These are phyloP conservation scores for Circinella umbellata DNA, from an alignment of 371 early-diverging fungal genomes.

Conservation along the genomic window DNA sequence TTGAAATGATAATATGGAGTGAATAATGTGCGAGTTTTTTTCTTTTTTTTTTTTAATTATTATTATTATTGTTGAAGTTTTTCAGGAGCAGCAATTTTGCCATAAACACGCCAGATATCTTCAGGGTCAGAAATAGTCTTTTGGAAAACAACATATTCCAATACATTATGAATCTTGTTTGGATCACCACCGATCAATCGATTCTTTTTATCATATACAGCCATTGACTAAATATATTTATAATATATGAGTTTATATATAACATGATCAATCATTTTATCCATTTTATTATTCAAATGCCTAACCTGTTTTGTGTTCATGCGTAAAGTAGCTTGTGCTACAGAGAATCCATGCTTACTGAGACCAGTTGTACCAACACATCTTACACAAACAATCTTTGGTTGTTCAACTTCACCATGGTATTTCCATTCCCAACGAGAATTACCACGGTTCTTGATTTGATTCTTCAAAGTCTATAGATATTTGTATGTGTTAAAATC, in stretches of 20 bases:
- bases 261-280: neutral
- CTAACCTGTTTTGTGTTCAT: constrained; percentile 71
- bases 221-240: constrained; percentile 52
- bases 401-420: constrained; percentile 60
- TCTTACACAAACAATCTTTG: constrained; percentile 70
- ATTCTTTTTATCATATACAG: constrained; percentile 64
- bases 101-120: constrained; percentile 75
- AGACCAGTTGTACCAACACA: constrained; percentile 50
- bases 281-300: neutral
- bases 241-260: neutral
- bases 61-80: neutral
- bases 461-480: constrained; percentile 64
- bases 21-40: neutral
- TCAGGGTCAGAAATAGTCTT: constrained; percentile 65
- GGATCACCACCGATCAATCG: constrained; percentile 60
- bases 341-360: constrained; percentile 54
- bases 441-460: constrained; percentile 63
- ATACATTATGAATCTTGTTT: constrained; percentile 60
- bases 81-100: constrained; percentile 41
- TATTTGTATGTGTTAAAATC: neutral
- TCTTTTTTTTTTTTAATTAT: too few relatives aligned
- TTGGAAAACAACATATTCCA: constrained; percentile 78
- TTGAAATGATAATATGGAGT: too few relatives aligned
- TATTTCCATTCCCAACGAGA: constrained; percentile 72
- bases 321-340: constrained; percentile 72